Evolutionary conservation across 1,284 basidiomycete species (phyloP), one percentile per base, ranked within the genome.

Genomic region (Trichosporon faecale): DNA sequence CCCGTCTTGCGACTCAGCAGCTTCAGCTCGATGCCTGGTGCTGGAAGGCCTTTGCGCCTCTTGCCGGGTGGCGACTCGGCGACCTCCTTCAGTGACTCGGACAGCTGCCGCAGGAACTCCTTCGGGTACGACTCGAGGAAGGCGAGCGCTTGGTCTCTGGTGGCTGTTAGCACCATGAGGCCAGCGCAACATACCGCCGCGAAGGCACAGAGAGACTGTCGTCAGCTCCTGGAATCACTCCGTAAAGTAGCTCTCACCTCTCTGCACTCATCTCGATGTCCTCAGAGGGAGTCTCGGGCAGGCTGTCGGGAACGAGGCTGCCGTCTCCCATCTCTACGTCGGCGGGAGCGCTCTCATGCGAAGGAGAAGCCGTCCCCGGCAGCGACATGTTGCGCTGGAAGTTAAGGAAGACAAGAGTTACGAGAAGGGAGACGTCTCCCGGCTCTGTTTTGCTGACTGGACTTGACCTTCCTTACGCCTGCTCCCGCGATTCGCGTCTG

Each of bases 81-180:
- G 55, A 29, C 52, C 61, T 33, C 27, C 66, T 65, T 52, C 40
- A n/a, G 55, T 65, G 64, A 49, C 25, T 31, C 55, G 37, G 68
- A 46, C 3, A 75, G 66, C 61, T 76, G 74, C 2, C 16, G n/a
- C 55, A 74, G 70, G n/a, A 75, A 72, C 67, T 65, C 31, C 8
- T 64, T 25, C n/a, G 66, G 21, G 33, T 76, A 67, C 0, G 71
- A 69, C 63, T 74, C 76, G 49, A 77, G 72, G 65, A 72, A 77
- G 16, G n/a, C 25, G 16, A 75, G 40, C 11, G 73, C 72, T 66
- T 69, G 68, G 18, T 14, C 40, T 23, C 75, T 76, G 63, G 16
- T 14, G 12, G 23, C 35, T 63, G 37, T 66, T 9, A 70, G 68
- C 11, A 4, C n/a, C 14, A 1, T 16, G 7, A 35, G 23, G 11